Evolutionary conservation across 495 filamentous ascomycete species (phyloP).

Genomic region (Talaromyces stipitatus): DNA sequence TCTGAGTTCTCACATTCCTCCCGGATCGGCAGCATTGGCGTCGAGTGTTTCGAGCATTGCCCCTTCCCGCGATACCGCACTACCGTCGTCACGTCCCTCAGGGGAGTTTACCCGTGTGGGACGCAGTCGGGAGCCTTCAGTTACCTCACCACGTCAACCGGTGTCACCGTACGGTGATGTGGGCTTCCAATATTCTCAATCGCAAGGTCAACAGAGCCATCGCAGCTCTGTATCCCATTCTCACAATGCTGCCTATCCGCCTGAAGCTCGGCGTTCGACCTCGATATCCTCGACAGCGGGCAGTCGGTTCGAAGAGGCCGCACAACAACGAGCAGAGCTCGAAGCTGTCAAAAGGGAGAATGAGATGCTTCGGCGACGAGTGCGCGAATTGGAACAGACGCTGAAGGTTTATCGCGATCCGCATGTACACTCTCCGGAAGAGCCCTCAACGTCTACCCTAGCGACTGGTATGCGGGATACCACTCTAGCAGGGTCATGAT

Average conservation of each 20-base stretch:
- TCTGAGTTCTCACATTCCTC: conserved; percentile 45
- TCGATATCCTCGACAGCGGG: conserved; percentile 18
- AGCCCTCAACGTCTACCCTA: background rate
- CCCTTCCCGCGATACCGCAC: conserved; percentile 33
- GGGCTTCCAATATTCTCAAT: conserved; percentile 20
- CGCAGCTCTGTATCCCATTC: conserved; percentile 20
- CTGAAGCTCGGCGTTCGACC: conserved; percentile 14
- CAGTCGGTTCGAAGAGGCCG: conserved; percentile 63
- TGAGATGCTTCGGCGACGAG: conserved; percentile 61
- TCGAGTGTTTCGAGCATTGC: conserved; percentile 41
- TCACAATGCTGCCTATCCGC: conserved; percentile 15
- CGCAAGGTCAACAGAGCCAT: conserved; percentile 22
- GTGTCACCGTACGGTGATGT: conserved; percentile 13
- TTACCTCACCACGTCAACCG: conserved; percentile 36
- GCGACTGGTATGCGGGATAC: conserved; percentile 6
- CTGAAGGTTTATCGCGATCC: conserved; percentile 21
- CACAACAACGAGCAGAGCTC: conserved; percentile 60
- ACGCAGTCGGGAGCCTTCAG: conserved; percentile 35
- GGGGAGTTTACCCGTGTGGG: conserved; percentile 17
- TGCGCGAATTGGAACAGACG: conserved; percentile 61
- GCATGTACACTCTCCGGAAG: background rate
- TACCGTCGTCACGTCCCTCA: conserved; percentile 16
- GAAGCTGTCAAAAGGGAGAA: conserved; percentile 75
- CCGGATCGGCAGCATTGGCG: conserved; percentile 34
- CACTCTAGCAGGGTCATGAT: conserved; percentile 3